Evolutionary conservation across 208 protist species (phyloP).

Genomic region (Phytomonas francai): DNA sequence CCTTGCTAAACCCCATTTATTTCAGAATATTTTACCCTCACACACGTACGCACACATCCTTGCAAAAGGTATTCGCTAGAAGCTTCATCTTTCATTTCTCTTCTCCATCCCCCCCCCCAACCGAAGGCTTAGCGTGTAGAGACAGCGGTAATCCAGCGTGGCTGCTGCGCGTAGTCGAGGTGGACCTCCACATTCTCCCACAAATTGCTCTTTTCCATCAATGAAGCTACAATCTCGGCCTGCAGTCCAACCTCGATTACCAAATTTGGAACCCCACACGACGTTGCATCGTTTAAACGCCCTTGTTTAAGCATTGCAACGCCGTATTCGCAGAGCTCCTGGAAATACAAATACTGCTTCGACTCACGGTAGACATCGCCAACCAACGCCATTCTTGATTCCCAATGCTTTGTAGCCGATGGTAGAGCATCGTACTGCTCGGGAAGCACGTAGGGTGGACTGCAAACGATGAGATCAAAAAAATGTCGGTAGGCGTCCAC

Average conservation of each 20-base stretch:
- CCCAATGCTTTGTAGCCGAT: conserved; percentile 54
- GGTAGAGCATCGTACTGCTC: conserved; percentile 69
- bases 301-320: conserved; percentile 46
- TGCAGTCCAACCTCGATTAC: conserved; percentile 75
- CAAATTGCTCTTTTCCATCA: conserved; percentile 52
- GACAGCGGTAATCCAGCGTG: conserved; percentile 69
- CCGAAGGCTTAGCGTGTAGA: too few relatives aligned
- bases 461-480: conserved; percentile 81
- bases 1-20: too few relatives aligned
- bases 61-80: too few relatives aligned
- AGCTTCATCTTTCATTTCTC: too few relatives aligned
- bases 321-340: conserved; percentile 75
- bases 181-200: conserved; percentile 68
- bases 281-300: conserved; percentile 15
- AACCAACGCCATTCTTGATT: conserved; percentile 77
- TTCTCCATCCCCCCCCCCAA: too few relatives aligned
- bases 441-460: conserved; percentile 80
- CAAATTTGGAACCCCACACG: conserved; percentile 50
- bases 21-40: too few relatives aligned
- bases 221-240: conserved; percentile 54
- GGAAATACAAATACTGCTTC: conserved; percentile 78
- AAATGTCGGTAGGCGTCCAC: conserved; percentile 15
- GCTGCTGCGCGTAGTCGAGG: conserved; percentile 63
- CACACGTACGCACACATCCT: too few relatives aligned
- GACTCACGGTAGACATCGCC: conserved; percentile 57